A percentile compares a stretch with the other conserved stretches of the same genome.
Evolutionary conservation across 1,284 basidiomycete genomes (phyloP).

Genomic region (Mycena citricolor): DNA sequence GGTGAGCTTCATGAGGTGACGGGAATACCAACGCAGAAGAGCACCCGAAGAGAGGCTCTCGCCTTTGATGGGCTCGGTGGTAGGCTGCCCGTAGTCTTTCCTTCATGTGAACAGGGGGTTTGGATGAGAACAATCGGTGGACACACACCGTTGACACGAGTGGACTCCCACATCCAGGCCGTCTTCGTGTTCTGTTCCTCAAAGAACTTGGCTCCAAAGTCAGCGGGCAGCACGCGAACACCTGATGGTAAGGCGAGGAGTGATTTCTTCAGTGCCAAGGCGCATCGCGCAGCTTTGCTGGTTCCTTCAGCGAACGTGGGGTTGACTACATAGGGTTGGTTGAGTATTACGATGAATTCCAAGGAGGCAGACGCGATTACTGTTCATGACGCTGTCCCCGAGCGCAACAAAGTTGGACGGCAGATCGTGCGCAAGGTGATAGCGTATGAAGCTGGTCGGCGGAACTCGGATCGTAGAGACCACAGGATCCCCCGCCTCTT

Average conservation of each 20-base stretch:
- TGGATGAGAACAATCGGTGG: too few species aligned
- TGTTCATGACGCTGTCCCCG: slow-evolving; percentile 26
- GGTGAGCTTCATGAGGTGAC: slow-evolving; percentile 16
- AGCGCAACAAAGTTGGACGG: slow-evolving; percentile 28
- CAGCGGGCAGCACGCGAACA: slow-evolving; percentile 5
- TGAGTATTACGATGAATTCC: background rate
- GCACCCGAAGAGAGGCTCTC: slow-evolving; percentile 22
- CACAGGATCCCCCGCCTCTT: slow-evolving; percentile 20
- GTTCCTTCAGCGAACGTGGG: slow-evolving; percentile 21
- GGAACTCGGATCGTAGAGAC: slow-evolving; percentile 6
- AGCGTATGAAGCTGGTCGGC: slow-evolving; percentile 21
- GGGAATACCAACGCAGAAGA: slow-evolving; percentile 22
- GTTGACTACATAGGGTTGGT: slow-evolving; percentile 10
- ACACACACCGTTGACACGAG: slow-evolving; percentile 2
- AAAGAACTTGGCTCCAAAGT: slow-evolving; percentile 25
- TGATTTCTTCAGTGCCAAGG: slow-evolving; percentile 4
- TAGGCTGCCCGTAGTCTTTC: slow-evolving; percentile 24
- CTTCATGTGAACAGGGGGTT: background rate
- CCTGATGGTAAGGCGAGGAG: slow-evolving; percentile 1
- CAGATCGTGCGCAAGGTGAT: slow-evolving; percentile 22
- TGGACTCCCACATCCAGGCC: slow-evolving; percentile 21
- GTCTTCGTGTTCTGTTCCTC: slow-evolving; percentile 19
- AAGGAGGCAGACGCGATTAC: slow-evolving; percentile 5
- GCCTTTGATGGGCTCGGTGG: slow-evolving; percentile 24
- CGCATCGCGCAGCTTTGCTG: slow-evolving; percentile 21